Percentiles rank a stretch among this genome's conserved stretches.
Conservation (phyloP, 2,329 filamentous ascomycete species). For the Zymoseptoria pseudotritici region DNA sequence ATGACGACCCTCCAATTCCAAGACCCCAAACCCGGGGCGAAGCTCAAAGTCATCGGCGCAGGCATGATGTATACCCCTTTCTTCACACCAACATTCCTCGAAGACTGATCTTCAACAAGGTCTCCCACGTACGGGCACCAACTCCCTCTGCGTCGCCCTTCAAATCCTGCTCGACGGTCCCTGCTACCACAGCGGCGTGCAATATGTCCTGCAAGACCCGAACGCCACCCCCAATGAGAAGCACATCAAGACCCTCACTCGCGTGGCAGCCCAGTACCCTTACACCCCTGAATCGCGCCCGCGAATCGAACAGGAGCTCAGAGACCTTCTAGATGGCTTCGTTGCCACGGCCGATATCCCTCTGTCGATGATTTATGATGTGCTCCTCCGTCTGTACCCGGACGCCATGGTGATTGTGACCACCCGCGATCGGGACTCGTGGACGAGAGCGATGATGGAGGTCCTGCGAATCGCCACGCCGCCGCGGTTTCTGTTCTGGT, state of each 20-base stretch:
- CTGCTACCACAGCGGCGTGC: constrained; percentile 44
- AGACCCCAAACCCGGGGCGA: constrained; percentile 1
- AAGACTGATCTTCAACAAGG: constrained; percentile 12
- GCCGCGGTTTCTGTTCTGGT: constrained; percentile 6
- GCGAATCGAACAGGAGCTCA: constrained; percentile 28
- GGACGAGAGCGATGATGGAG: constrained; percentile 1
- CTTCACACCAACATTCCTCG: no score
- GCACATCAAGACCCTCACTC: constrained; percentile 2
- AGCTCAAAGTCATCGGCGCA: constrained; percentile 38
- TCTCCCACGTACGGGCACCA: constrained; percentile 43
- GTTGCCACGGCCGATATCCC: constrained; percentile 43
- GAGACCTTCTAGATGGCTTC: constrained; percentile 37
- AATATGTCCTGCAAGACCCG: constrained; percentile 12
- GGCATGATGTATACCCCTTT: neutral
- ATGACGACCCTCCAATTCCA: neutral
- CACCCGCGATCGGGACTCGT: constrained; percentile 3
- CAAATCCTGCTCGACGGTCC: constrained; percentile 43
- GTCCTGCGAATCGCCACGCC: constrained; percentile 6
- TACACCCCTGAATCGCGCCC: constrained; percentile 22
- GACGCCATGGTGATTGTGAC: constrained; percentile 40
- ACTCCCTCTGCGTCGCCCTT: constrained; percentile 44
- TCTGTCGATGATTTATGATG: constrained; percentile 35
- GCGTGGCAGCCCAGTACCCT: constrained; percentile 1
- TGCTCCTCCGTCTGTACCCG: constrained; percentile 43
- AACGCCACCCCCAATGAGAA: constrained; percentile 3